Percentiles rank a stretch among this genome's conserved stretches.
These are phyloP conservation scores for Eurotiales sp. DNA, from an alignment of 2,329 filamentous ascomycete genomes.

Conservation along the genomic window DNA sequence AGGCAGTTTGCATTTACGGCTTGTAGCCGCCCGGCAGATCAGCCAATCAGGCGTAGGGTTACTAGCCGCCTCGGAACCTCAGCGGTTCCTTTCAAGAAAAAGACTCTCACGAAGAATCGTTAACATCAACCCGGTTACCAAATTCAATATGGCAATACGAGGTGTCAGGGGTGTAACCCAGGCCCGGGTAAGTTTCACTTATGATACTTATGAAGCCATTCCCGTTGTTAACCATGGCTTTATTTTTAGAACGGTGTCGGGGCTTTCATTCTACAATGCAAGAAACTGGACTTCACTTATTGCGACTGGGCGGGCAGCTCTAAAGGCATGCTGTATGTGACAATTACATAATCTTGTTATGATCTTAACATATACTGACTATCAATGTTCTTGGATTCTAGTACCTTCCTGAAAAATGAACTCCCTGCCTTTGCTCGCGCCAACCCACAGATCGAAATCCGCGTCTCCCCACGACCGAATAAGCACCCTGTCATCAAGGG, in stretches of 20 bases:
- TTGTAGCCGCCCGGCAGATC: conserved; percentile 18
- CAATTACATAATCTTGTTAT: background rate
- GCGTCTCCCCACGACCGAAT: conserved; percentile 81
- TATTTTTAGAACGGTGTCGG: conserved; percentile 80
- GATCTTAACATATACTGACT: conserved; percentile 3
- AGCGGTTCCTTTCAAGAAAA: background rate
- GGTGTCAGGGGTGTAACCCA: conserved; percentile 53
- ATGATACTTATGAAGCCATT: background rate
- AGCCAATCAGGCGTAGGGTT: conserved; percentile 23
- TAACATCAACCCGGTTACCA: background rate
- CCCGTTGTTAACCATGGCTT: background rate
- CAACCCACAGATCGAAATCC: conserved; percentile 88
- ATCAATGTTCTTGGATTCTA: conserved; percentile 34
- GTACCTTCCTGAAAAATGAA: conserved; percentile 73
- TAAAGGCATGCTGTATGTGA: conserved; percentile 80
- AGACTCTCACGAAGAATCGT: background rate
- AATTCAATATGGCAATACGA: conserved; percentile 43
- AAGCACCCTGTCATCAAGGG: conserved; percentile 87
- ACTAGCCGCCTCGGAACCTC: background rate
- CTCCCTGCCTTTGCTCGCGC: conserved; percentile 73
- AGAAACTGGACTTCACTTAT: conserved; percentile 91
- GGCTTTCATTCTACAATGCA: conserved; percentile 96
- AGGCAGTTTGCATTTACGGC: conserved; percentile 18
- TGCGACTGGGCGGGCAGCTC: conserved; percentile 96
- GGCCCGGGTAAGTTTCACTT: conserved; percentile 48